Evolutionary conservation across 2,329 filamentous ascomycete species (phyloP).

Genomic region (Trichophyton simii): DNA sequence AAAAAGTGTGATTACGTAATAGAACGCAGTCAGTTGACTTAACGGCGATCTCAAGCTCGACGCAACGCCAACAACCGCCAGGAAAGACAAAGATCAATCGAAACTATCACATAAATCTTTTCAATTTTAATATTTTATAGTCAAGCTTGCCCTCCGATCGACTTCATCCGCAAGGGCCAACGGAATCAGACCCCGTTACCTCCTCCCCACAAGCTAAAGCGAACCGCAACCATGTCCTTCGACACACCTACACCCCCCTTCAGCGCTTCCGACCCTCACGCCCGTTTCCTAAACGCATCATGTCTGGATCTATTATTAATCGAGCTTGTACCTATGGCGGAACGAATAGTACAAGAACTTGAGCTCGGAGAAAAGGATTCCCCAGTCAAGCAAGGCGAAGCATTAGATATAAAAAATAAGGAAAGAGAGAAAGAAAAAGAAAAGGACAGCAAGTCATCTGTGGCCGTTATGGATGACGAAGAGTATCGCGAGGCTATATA

Average conservation of each 20-base stretch:
- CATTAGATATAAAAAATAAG: background rate
- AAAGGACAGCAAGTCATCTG: conserved; percentile 14
- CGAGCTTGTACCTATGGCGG: conserved; percentile 88
- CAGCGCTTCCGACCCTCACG: conserved; percentile 60
- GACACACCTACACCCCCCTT: conserved; percentile 56
- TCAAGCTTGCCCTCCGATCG: background rate
- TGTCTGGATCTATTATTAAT: conserved; percentile 92
- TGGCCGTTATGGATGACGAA: conserved; percentile 39
- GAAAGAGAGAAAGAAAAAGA: conserved; percentile 11
- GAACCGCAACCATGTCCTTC: conserved; percentile 50
- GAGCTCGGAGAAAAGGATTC: background rate
- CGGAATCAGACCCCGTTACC: background rate
- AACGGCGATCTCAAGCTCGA: background rate
- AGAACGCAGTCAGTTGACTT: background rate
- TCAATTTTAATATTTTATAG: background rate
- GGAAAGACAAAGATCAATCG: background rate
- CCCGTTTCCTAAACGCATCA: conserved; percentile 66
- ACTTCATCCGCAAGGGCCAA: background rate
- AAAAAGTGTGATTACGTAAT: background rate
- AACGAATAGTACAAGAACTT: conserved; percentile 67
- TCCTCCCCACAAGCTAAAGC: background rate
- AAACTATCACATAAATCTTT: background rate
- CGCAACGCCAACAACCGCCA: background rate
- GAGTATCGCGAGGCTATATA: conserved; percentile 76
- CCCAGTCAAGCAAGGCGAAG: background rate